Evolutionary conservation across 2,329 filamentous ascomycete genomes (phyloP).

Genomic region (Alternaria longipes): DNA sequence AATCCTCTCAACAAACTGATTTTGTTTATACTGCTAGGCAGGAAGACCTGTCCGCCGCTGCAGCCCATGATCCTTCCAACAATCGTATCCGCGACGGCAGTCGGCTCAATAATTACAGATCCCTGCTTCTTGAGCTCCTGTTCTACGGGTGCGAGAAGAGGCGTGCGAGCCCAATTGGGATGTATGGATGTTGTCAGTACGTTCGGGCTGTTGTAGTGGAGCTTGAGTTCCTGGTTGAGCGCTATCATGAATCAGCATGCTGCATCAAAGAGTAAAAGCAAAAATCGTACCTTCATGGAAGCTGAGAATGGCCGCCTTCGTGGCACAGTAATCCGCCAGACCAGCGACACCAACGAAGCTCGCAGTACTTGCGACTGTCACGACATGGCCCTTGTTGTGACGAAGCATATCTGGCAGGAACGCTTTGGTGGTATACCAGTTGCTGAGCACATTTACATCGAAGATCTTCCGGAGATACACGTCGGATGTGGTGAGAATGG

Average conservation of each 20-base stretch:
- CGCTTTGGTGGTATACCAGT: slow-evolving; percentile 46
- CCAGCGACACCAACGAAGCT: slow-evolving; percentile 59
- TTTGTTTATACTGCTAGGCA: slow-evolving; percentile 39
- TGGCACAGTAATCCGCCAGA: slow-evolving; percentile 63
- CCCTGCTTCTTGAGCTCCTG: slow-evolving; percentile 44
- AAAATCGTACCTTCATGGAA: slow-evolving; percentile 64
- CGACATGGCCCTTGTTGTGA: slow-evolving; percentile 60
- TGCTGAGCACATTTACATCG: slow-evolving; percentile 49
- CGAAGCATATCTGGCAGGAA: slow-evolving; percentile 51
- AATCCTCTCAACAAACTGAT: slow-evolving; percentile 52
- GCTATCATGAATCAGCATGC: slow-evolving; percentile 9
- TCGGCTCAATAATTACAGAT: slow-evolving; percentile 48
- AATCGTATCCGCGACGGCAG: slow-evolving; percentile 53
- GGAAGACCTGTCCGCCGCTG: slow-evolving; percentile 52
- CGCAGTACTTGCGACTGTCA: slow-evolving; percentile 65
- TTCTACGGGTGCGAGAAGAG: slow-evolving; percentile 49
- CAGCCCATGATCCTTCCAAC: slow-evolving; percentile 53
- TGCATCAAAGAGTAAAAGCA: slow-evolving; percentile 49
- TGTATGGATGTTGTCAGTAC: slow-evolving; percentile 56
- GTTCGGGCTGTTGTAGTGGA: slow-evolving; percentile 51
- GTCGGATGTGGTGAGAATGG: slow-evolving; percentile 44
- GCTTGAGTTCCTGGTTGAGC: slow-evolving; percentile 53
- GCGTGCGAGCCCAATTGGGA: slow-evolving; percentile 54
- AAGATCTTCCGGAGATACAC: slow-evolving; percentile 47
- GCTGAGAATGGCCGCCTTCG: slow-evolving; percentile 62